Base-by-base conservation (phyloP, 2,329 filamentous ascomycete genomes). In the Colletotrichum sp. region DNA sequence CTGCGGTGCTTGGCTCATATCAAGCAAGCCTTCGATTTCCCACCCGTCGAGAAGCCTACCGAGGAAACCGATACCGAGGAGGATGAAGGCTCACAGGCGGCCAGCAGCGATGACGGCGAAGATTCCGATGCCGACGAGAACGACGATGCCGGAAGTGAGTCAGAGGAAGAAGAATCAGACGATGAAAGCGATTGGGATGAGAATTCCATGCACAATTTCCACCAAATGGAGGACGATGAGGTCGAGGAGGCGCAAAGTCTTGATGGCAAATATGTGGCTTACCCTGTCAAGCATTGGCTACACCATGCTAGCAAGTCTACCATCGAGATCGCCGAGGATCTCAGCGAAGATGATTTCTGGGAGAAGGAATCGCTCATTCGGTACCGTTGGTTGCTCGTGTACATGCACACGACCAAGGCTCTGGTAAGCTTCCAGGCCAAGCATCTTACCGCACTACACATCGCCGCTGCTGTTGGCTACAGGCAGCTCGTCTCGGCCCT, bases 281-380 rank as follows among this genome's bases (percentile, higher is more conserved):
- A 87, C 25, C 81, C 85, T 6, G 81, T 87, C 6, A 86, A 85
- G 64, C 77, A 87, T 44, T 87, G 86, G 86, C 79, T 87, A 5
- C 79, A 82, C 8, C 86, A 87, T 67, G 86, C 84, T 3, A 84
- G 84, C 57, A 85, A 85, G 65, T 85, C 86, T 22, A 87, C 86
- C 0, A 75, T 80, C 6, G 85, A 86, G 65, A 85, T 87, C n/a
- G 85, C 85, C 0, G 85, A 87, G 39, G 83, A 82, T 12, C 77
- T 87, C 3, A 85, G 84, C 69, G 85, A 86, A 48, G 70, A 81
- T 8, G 82, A 84, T 12, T 87, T 87, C 68, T 87, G 86, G 86
- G 80, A 82, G 34, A 77, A 75, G 0, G 81, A 82, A 16, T 87
- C 86, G 0, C 72, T 77, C 2, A 81, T 86, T 12, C 80, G 86